Evolutionary conservation across 768 basidiomycete genomes (phyloP).

Genomic region (Mrakia gelida): DNA sequence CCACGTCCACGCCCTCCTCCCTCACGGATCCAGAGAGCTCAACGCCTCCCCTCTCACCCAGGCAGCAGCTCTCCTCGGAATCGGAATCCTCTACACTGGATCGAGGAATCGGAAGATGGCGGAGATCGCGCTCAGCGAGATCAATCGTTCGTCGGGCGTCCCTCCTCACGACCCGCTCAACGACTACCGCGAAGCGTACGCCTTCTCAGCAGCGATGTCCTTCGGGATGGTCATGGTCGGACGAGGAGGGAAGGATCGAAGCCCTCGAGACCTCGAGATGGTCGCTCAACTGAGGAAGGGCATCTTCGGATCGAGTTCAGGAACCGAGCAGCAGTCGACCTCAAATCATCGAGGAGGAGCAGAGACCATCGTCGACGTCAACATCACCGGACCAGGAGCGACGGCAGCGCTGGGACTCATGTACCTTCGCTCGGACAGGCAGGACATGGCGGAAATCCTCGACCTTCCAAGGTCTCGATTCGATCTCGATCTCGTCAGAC

Average conservation of each 20-base stretch:
- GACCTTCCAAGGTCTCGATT: slow-evolving; percentile 74
- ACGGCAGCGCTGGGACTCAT: slow-evolving; percentile 85
- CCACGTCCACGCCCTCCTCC: slow-evolving; percentile 87
- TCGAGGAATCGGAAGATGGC: slow-evolving; percentile 86
- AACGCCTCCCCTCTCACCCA: slow-evolving; percentile 88
- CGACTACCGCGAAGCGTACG: slow-evolving; percentile 88
- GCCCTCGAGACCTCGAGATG: slow-evolving; percentile 60
- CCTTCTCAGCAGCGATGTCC: slow-evolving; percentile 77
- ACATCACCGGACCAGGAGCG: slow-evolving; percentile 86
- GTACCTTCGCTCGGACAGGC: slow-evolving; percentile 79
- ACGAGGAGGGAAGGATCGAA: slow-evolving; percentile 59
- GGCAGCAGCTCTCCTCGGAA: slow-evolving; percentile 76
- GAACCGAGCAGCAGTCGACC: not conserved
- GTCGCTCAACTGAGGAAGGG: slow-evolving; percentile 4
- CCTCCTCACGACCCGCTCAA: slow-evolving; percentile 76
- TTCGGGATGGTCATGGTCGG: slow-evolving; percentile 98
- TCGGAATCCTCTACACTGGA: slow-evolving; percentile 85
- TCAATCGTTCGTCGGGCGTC: slow-evolving; percentile 54
- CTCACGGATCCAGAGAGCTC: slow-evolving; percentile 76
- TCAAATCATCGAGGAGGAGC: not conserved
- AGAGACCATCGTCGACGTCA: slow-evolving; percentile 55
- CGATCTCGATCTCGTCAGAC: slow-evolving; percentile 77
- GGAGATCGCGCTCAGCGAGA: slow-evolving; percentile 80
- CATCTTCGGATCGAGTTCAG: slow-evolving; percentile 17
- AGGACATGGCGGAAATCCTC: slow-evolving; percentile 80